phyloP scores from a whole-genome alignment of 495 filamentous ascomycete genomes.

The Trichoderma asperelloides region DNA sequence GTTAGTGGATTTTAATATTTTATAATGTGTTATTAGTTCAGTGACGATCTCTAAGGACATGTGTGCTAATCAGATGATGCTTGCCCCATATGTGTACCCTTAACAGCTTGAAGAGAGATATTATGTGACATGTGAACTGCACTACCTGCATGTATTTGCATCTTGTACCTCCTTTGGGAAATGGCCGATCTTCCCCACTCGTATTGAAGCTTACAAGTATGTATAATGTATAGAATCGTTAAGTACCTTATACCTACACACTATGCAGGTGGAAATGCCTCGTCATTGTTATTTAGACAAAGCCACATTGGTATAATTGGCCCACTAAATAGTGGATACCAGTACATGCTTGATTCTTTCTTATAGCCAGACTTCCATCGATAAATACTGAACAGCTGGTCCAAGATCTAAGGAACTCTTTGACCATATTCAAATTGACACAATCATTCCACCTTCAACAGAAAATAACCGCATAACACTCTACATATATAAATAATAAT shows the following conservation, averaged over 20 bases:
- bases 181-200: not conserved
- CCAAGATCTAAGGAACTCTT: not conserved
- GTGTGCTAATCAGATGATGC: no score
- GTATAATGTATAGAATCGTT: not conserved
- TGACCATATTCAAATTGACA: not conserved
- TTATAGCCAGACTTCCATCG: not conserved
- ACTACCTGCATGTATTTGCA: not conserved
- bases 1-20: no score
- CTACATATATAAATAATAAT: not conserved
- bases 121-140: not conserved
- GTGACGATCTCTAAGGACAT: no score
- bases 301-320: not conserved
- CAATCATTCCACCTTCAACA: not conserved
- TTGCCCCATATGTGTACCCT: no score
- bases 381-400: not conserved
- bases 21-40: no score
- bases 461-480: not conserved
- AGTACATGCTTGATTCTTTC: not conserved
- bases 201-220: not conserved
- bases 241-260: not conserved
- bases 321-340: not conserved
- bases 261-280: not conserved
- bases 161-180: not conserved
- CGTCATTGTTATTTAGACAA: not conserved
- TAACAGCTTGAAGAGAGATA: no score